Evolutionary conservation across 2,329 filamentous ascomycete genomes (phyloP).

Genomic region (Neopestalotiopsis clavispora): DNA sequence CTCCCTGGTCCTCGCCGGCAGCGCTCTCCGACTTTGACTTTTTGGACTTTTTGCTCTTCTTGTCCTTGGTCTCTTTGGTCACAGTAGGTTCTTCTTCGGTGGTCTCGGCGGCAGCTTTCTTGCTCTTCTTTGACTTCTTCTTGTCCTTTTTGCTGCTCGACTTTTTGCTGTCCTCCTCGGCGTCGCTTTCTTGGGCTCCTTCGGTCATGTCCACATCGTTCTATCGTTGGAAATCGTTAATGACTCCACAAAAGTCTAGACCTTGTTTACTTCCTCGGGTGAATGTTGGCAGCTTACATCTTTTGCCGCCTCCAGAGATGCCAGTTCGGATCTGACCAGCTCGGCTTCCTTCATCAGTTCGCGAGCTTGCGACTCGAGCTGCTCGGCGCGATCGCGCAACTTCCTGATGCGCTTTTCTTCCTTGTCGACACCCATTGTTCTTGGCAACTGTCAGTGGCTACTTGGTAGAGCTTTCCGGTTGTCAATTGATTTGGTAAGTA

Average conservation of each 20-base stretch:
- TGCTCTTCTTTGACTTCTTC: conserved; percentile 37
- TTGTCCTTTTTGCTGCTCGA: conserved; percentile 38
- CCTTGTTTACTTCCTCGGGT: not conserved
- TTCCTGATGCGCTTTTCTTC: conserved; percentile 44
- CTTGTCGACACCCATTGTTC: conserved; percentile 27
- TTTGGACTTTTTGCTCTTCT: conserved; percentile 36
- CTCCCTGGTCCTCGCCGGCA: conserved; percentile 14
- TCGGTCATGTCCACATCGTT: conserved; percentile 28
- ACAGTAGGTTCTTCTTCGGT: not conserved
- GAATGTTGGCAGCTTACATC: conserved; percentile 25
- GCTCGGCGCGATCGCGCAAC: conserved; percentile 43
- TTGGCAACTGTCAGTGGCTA: conserved; percentile 25
- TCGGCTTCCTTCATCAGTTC: conserved; percentile 47
- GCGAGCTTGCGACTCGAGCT: conserved; percentile 44
- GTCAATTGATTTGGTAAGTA: not conserved
- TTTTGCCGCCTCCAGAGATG: conserved; percentile 30
- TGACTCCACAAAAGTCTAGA: not conserved
- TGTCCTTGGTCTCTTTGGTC: conserved; percentile 24
- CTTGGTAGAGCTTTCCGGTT: not conserved
- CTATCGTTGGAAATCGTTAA: conserved; percentile 19
- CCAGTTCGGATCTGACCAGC: conserved; percentile 35
- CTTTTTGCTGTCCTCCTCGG: conserved; percentile 37
- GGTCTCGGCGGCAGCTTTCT: conserved; percentile 22
- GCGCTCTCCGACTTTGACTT: conserved; percentile 31
- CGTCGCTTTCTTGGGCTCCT: conserved; percentile 24